These are phyloP conservation scores for Wickerhamomyces xylosicus DNA, from an alignment of 805 yeast species.

Conservation along the genomic window DNA sequence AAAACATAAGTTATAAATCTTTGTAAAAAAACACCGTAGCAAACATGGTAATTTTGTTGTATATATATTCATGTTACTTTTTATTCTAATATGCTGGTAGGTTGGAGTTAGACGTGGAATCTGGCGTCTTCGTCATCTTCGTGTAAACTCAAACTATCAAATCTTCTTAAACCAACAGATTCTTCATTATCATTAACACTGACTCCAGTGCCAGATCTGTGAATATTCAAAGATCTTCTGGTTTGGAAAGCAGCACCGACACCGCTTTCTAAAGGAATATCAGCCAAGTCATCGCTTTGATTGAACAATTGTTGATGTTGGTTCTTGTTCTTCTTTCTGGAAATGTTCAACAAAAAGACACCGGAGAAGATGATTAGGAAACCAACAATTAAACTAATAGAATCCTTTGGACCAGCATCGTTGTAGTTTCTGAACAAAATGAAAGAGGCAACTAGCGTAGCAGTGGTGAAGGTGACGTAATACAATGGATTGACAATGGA, in stretches of 20 bases:
- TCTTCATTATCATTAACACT: constrained; percentile 32
- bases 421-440: constrained; percentile 81
- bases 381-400: constrained; percentile 75
- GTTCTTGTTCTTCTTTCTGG: constrained; percentile 52
- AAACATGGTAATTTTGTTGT: background rate
- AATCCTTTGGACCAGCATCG: constrained; percentile 69
- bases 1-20: no score
- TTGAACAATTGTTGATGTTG: constrained; percentile 27
- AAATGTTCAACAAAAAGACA: constrained; percentile 70
- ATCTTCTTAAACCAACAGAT: constrained; percentile 44
- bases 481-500: constrained; percentile 86
- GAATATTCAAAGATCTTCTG: constrained; percentile 64
- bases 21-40: no score
- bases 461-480: constrained; percentile 86
- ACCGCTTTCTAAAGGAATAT: constrained; percentile 76
- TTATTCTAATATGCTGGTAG: background rate
- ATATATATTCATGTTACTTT: background rate
- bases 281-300: constrained; percentile 45
- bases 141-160: constrained; percentile 46
- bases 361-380: constrained; percentile 83
- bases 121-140: constrained; percentile 25
- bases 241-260: constrained; percentile 71
- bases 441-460: constrained; percentile 78
- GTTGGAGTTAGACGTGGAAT: constrained; percentile 14
- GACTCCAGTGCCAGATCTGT: constrained; percentile 28